These are phyloP conservation scores for Mallotus repandus DNA, from an alignment of 441 rosid species.

Conservation along the genomic window DNA sequence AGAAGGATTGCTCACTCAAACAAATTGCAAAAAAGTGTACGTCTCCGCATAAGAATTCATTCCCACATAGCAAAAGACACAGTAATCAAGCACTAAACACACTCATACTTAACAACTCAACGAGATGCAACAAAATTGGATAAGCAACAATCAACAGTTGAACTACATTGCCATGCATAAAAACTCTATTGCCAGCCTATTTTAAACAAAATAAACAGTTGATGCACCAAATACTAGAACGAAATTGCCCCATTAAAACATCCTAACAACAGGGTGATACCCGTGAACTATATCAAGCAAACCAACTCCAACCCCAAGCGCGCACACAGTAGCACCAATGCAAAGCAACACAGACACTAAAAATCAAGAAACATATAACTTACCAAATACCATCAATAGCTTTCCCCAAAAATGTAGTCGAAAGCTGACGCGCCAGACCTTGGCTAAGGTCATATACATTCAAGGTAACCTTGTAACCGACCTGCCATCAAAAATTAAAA, in stretches of 20 bases:
- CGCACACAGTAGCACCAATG: neutral
- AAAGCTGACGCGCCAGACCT: conserved; percentile 91
- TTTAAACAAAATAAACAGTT: too few species aligned
- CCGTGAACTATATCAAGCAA: neutral
- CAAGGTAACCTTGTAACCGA: conserved; percentile 67
- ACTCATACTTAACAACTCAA: too few species aligned
- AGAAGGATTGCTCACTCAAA: too few species aligned
- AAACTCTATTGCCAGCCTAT: too few species aligned
- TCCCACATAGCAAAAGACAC: too few species aligned
- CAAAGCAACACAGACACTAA: too few species aligned
- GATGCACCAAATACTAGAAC: neutral
- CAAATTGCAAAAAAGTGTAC: too few species aligned
- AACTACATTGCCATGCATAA: neutral
- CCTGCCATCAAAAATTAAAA: conserved; percentile 43
- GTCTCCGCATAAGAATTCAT: too few species aligned
- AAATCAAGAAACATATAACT: neutral
- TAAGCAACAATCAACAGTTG: neutral
- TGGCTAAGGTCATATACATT: conserved; percentile 88
- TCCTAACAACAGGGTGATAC: neutral
- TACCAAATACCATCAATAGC: conserved; percentile 28
- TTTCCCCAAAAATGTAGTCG: conserved; percentile 73
- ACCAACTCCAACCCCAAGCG: neutral
- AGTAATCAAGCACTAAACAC: too few species aligned
- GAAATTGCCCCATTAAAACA: neutral
- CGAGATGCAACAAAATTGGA: neutral